Evolutionary conservation across 2,329 filamentous ascomycete genomes (phyloP), one percentile per base, ranked within the genome.

Genomic region (Anthostomella pinea): DNA sequence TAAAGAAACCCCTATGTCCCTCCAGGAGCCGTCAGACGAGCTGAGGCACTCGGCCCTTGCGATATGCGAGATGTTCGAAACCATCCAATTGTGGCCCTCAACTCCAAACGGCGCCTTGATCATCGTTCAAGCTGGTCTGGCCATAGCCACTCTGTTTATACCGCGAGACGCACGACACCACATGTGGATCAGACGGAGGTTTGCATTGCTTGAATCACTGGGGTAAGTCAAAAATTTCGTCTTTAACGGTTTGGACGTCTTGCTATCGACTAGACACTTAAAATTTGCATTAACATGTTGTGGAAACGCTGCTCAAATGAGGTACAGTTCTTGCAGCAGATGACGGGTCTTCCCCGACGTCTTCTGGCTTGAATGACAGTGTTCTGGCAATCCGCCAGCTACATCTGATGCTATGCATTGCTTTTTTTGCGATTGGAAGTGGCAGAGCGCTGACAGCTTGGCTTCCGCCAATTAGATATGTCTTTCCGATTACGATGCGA

Each of bases 1-100:
- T 49, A 86, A 93, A 52, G 77, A 82, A 2, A 74, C 79, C 3
- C 67, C 76, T 32, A 69, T 75, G 2, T 62, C 78, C 33, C 70
- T 72, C 24, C 75, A 64, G 52, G 58, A 68, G 28, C 62, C 71
- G 2, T 67, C 67, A 25, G 50, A 70, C 9, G 79, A 85, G 34
- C 54, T 91, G 35, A 68, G 69, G 3, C 59, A 69, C 2, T 71
- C 85, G 39, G 84, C 87, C 1, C 77, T 84, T 48, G 73, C 77
- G 35, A 81, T 84, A 26, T 90, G 85, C 56, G 83, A 87, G 52
- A 73, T 91, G 40, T 89, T 89, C 40, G 88, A 94, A 62, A 78
- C 84, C 1, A 75, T 96, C 23, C 77, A 86, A 48, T 73, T 74
- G 39, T 93, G 82, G 71, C 81, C 85, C 0, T 69, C 75, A 1